Conservation (phyloP, 2,329 filamentous ascomycete genomes). For the Sporothrix phasma region DNA sequence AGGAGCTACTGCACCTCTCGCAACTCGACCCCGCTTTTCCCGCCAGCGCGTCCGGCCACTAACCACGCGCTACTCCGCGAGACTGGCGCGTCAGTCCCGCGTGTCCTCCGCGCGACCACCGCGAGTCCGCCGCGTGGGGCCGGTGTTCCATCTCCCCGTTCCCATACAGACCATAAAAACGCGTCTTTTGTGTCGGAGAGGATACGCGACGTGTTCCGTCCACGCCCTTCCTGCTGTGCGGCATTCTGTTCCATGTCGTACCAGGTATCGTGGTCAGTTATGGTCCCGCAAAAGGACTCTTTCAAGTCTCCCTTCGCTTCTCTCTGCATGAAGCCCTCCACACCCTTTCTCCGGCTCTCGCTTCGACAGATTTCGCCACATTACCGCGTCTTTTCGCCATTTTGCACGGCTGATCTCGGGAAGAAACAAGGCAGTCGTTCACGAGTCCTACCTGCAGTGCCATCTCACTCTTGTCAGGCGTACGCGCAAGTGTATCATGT, state of each 20-base stretch:
- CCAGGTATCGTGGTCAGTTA: no score
- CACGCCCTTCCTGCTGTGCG: not conserved
- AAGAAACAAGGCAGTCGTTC: not conserved
- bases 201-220: constrained; percentile 3
- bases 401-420: not conserved
- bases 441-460: not conserved
- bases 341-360: not conserved
- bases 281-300: constrained; percentile 7
- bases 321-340: not conserved
- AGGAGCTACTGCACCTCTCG: constrained; percentile 3
- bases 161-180: not conserved
- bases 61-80: constrained; percentile 5
- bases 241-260: no score
- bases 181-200: not conserved
- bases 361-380: not conserved
- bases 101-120: constrained; percentile 9
- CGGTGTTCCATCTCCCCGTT: not conserved
- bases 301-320: not conserved
- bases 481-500: not conserved
- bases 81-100: constrained; percentile 14
- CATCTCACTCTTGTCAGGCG: no score
- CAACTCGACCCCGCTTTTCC: not conserved
- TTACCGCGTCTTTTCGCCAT: not conserved
- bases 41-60: constrained; percentile 6
- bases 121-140: constrained; percentile 10